Evolutionary conservation across 805 yeast genomes (phyloP).

Genomic region (Barnettozyma botsteinii): DNA sequence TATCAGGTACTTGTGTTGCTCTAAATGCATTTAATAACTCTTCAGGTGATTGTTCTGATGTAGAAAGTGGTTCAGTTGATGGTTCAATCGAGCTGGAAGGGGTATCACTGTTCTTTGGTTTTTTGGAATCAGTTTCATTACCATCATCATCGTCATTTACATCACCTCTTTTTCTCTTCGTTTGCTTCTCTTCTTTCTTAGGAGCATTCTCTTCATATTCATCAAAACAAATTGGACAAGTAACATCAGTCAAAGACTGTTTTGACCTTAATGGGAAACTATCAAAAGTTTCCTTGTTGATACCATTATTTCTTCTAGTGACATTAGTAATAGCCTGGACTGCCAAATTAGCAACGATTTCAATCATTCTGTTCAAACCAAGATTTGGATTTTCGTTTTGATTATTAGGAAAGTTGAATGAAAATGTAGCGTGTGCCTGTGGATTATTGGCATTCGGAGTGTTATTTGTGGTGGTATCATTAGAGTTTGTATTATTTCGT

Average conservation of each 20-base stretch:
- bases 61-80: not conserved
- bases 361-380: constrained; percentile 48
- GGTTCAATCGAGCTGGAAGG: not conserved
- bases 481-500: not conserved
- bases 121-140: not conserved
- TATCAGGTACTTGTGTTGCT: constrained; percentile 3
- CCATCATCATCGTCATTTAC: constrained; percentile 8
- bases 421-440: not conserved
- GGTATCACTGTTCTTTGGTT: constrained; percentile 2
- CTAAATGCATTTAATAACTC: constrained; percentile 6
- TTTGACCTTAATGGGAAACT: constrained; percentile 37
- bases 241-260: constrained; percentile 28
- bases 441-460: not conserved
- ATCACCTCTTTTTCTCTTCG: constrained; percentile 20
- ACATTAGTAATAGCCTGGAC: constrained; percentile 43
- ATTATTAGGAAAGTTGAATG: not conserved
- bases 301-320: constrained; percentile 36
- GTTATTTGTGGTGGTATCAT: not conserved
- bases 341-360: constrained; percentile 67
- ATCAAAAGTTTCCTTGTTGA: constrained; percentile 47
- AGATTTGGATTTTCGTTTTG: not conserved
- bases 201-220: constrained; percentile 28
- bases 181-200: constrained; percentile 16
- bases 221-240: constrained; percentile 66
- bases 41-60: not conserved